phyloP scores from a whole-genome alignment of 2,329 filamentous ascomycete species.

The Neofusicoccum sp. region DNA sequence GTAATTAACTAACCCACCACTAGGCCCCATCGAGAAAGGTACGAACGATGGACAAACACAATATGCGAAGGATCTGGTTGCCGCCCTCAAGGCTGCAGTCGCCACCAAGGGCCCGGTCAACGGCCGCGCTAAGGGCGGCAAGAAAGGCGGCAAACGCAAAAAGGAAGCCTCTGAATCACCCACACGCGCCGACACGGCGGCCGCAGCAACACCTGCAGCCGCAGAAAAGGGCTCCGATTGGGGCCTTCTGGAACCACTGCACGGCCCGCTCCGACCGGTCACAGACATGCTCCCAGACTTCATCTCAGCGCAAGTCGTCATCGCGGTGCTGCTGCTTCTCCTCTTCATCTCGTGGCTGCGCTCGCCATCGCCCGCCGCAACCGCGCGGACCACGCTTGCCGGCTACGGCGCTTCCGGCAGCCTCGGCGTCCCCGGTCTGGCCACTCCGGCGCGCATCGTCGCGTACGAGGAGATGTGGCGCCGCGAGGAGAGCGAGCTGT shows the following conservation, averaged over 20 bases:
- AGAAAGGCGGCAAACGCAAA: constrained; percentile 57
- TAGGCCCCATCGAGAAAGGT: constrained; percentile 93
- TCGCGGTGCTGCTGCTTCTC: constrained; percentile 70
- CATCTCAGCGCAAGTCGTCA: constrained; percentile 73
- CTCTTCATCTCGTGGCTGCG: constrained; percentile 66
- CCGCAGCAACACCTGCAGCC: constrained; percentile 15
- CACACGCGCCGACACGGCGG: constrained; percentile 31
- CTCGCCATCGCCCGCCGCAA: constrained; percentile 31
- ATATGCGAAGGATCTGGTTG: constrained; percentile 78
- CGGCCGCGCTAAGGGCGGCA: constrained; percentile 47
- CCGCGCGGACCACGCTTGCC: constrained; percentile 28
- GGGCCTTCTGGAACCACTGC: constrained; percentile 79
- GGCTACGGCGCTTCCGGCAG: constrained; percentile 20
- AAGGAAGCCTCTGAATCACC: constrained; percentile 44
- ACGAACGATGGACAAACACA: constrained; percentile 83
- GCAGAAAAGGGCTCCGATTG: constrained; percentile 51
- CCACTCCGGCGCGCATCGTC: constrained; percentile 64
- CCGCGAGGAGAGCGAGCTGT: constrained; percentile 81
- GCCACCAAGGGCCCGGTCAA: constrained; percentile 60
- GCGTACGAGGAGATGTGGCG: constrained; percentile 95
- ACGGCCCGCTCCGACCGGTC: constrained; percentile 66
- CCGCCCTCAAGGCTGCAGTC: constrained; percentile 70
- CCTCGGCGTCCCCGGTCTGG: constrained; percentile 31
- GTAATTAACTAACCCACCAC: not conserved
- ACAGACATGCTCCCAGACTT: constrained; percentile 68